A percentile compares a stretch with the other conserved stretches of the same genome.
Conservation (phyloP, 2,329 filamentous ascomycete species). For the Mollisiaceae sp. region DNA sequence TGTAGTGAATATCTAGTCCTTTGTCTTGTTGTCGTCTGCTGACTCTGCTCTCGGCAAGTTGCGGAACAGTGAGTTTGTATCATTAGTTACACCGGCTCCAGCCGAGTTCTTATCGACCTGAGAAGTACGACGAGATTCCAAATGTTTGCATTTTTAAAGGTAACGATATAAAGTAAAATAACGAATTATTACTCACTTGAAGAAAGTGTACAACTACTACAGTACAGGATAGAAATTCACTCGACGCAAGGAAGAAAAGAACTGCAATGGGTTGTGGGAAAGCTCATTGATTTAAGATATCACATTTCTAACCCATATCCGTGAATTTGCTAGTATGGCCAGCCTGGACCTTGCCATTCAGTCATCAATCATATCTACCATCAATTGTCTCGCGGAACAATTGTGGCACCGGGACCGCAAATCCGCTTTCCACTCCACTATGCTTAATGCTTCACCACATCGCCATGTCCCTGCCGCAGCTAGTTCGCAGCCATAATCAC, state of each 20-base stretch:
- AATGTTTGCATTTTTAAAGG: too few relatives aligned
- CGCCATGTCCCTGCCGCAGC: background rate
- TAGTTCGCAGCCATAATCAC: slow-evolving; percentile 28
- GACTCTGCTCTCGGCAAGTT: too few relatives aligned
- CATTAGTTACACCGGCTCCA: too few relatives aligned
- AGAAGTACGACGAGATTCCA: too few relatives aligned
- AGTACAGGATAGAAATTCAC: too few relatives aligned
- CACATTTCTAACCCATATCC: background rate
- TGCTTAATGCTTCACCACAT: background rate
- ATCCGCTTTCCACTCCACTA: background rate
- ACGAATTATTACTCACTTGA: too few relatives aligned
- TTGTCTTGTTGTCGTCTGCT: too few relatives aligned
- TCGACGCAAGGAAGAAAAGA: background rate
- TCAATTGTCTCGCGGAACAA: background rate
- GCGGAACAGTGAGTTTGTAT: too few relatives aligned
- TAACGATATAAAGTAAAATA: too few relatives aligned
- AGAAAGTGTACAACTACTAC: too few relatives aligned
- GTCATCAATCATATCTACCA: slow-evolving; percentile 1
- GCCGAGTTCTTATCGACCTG: too few relatives aligned
- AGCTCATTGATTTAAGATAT: background rate
- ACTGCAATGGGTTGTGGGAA: background rate
- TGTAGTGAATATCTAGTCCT: too few relatives aligned
- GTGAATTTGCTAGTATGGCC: background rate
- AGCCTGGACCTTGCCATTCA: slow-evolving; percentile 3
- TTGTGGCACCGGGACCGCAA: background rate